These are phyloP conservation scores for Acanthamoeba lenticulata DNA, from an alignment of 208 protist genomes.

Conservation along the genomic window DNA sequence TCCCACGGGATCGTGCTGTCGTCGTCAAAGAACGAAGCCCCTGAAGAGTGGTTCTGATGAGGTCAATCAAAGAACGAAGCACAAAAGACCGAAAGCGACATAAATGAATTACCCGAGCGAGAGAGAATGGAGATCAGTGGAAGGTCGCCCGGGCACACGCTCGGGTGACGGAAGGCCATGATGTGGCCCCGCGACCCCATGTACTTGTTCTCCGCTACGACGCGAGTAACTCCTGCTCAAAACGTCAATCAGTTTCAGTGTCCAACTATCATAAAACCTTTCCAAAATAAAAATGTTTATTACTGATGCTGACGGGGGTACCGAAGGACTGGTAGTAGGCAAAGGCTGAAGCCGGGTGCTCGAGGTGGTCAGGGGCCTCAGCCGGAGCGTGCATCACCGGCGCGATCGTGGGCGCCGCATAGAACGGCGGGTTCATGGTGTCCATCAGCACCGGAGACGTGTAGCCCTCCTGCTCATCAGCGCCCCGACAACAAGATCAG, in stretches of 20 bases:
- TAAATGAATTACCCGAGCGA: not conserved
- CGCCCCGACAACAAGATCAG: not conserved
- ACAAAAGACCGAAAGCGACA: too few species aligned
- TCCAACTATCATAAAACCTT: too few species aligned
- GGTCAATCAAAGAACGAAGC: not conserved
- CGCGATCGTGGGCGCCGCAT: constrained; percentile 2
- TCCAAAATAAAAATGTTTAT: too few species aligned
- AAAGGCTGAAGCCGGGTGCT: not conserved
- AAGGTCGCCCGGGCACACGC: not conserved
- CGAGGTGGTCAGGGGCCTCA: not conserved
- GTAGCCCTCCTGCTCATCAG: not conserved
- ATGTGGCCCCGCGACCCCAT: constrained; percentile 8
- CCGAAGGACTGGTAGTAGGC: not conserved
- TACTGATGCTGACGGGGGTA: not conserved
- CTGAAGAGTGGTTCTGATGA: not conserved
- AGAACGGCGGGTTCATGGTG: not conserved
- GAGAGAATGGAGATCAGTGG: not conserved
- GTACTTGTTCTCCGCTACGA: constrained; percentile 22
- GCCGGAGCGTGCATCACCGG: not conserved
- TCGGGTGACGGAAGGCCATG: not conserved
- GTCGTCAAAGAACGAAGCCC: not conserved
- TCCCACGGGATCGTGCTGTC: constrained; percentile 3
- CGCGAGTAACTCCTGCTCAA: not conserved
- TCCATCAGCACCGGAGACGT: not conserved
- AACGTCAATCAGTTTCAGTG: not conserved